Percentiles rank a stretch among this genome's conserved stretches.
Conservation (phyloP, 768 basidiomycete genomes). For the Clathrus columnatus region DNA sequence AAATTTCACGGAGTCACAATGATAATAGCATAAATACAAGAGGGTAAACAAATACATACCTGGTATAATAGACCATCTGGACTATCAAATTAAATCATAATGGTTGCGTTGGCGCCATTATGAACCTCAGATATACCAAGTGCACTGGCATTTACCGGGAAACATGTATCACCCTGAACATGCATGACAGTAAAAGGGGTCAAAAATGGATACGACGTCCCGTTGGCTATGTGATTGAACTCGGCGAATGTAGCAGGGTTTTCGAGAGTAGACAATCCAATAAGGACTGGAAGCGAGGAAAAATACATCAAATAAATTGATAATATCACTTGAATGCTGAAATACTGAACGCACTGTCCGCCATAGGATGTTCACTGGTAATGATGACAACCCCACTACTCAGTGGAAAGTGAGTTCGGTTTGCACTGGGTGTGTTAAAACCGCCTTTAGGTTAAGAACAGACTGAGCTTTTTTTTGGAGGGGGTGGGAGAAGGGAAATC, state of each 20-base stretch:
- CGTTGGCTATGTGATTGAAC: constrained; percentile 40
- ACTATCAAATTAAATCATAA: constrained; percentile 59
- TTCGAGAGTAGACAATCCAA: constrained; percentile 26
- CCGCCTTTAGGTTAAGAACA: constrained; percentile 48
- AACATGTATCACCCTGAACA: constrained; percentile 58
- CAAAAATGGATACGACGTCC: constrained; percentile 25
- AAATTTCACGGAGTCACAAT: not conserved
- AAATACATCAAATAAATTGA: constrained; percentile 35
- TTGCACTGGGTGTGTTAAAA: constrained; percentile 40
- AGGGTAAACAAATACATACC: constrained; percentile 26
- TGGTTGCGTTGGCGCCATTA: constrained; percentile 64
- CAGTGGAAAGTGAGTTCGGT: constrained; percentile 64
- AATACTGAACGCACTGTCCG: not conserved
- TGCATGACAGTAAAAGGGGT: constrained; percentile 40
- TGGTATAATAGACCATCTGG: constrained; percentile 70
- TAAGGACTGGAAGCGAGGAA: constrained; percentile 34
- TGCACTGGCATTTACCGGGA: constrained; percentile 51
- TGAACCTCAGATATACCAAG: constrained; percentile 41
- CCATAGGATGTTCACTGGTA: constrained; percentile 51
- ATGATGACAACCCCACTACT: constrained; percentile 47
- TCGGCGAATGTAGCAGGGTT: constrained; percentile 56
- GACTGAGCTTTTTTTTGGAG: constrained; percentile 1
- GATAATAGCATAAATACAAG: not conserved
- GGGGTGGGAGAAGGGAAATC: not conserved
- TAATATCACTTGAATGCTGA: constrained; percentile 11